Conservation (phyloP, 129 eudicot species). For the Helianthus tuberosus region DNA sequence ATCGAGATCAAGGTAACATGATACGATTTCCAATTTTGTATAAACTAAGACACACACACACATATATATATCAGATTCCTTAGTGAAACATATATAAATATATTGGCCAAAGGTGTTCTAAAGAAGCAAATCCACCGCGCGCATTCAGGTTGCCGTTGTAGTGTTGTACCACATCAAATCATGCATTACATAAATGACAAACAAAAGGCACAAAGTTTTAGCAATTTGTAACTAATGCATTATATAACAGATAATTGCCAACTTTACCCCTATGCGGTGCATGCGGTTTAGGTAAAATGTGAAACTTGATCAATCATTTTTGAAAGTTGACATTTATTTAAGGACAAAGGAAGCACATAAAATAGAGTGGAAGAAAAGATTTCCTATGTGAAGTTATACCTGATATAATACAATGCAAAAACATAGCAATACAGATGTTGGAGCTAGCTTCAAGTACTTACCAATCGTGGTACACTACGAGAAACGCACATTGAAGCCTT, state of each 20-base stretch:
- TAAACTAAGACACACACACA: neutral
- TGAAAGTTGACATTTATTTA: neutral
- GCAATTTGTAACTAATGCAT: neutral
- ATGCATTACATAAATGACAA: neutral
- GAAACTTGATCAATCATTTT: neutral
- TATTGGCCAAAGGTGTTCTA: neutral
- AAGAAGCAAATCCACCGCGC: neutral
- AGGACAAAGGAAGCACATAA: neutral
- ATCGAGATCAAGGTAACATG: neutral
- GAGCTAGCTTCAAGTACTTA: conserved; percentile 31
- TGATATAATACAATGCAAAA: conserved; percentile 1
- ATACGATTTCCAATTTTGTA: conserved; percentile 6
- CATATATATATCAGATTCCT: neutral
- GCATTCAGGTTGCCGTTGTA: neutral
- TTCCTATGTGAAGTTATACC: neutral
- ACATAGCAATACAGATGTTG: neutral
- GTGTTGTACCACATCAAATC: neutral
- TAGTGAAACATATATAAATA: neutral
- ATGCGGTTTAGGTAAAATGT: neutral
- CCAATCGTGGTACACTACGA: conserved; percentile 69
- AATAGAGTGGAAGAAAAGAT: conserved; percentile 2
- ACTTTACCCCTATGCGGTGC: neutral
- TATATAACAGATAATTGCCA: neutral
- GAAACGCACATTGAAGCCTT: conserved; percentile 82
- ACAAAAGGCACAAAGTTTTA: neutral